Conservation (phyloP, 176 grass and related monocot genomes). For the Zoysia japonica region DNA sequence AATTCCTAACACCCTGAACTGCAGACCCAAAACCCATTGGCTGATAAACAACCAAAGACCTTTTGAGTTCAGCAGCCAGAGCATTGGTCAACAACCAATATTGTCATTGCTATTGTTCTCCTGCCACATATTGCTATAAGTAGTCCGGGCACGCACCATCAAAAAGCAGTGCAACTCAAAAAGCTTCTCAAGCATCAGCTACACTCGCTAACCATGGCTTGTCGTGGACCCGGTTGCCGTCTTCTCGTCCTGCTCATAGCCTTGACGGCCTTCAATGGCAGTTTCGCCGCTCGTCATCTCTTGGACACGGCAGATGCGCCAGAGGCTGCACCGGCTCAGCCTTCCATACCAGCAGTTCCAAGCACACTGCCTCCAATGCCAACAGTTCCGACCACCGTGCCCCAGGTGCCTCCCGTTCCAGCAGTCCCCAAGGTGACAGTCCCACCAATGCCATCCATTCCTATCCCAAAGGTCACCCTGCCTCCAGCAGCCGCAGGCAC, state of each 20-base stretch:
- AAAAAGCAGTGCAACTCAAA: background rate
- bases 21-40: conserved; percentile 1
- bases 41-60: conserved; percentile 45
- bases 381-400: conserved; percentile 54
- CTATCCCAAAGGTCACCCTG: conserved; percentile 46
- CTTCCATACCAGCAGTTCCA: conserved; percentile 52
- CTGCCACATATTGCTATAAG: conserved; percentile 40
- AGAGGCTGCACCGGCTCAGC: conserved; percentile 45
- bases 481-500: conserved; percentile 42
- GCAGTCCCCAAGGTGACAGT: conserved; percentile 45
- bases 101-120: conserved; percentile 11
- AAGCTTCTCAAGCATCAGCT: conserved; percentile 7
- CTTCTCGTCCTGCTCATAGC: conserved; percentile 56
- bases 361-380: conserved; percentile 47
- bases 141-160: conserved; percentile 17
- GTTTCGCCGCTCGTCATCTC: conserved; percentile 55
- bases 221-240: conserved; percentile 16
- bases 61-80: conserved; percentile 10
- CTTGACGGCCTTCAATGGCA: conserved; percentile 50
- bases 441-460: conserved; percentile 50
- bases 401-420: conserved; percentile 60
- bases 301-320: conserved; percentile 61
- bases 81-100: conserved; percentile 37
- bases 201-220: conserved; percentile 49
- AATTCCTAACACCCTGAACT: conserved; percentile 41